Conservation (phyloP, 2,329 filamentous ascomycete genomes). For the Aspergillus sp. region DNA sequence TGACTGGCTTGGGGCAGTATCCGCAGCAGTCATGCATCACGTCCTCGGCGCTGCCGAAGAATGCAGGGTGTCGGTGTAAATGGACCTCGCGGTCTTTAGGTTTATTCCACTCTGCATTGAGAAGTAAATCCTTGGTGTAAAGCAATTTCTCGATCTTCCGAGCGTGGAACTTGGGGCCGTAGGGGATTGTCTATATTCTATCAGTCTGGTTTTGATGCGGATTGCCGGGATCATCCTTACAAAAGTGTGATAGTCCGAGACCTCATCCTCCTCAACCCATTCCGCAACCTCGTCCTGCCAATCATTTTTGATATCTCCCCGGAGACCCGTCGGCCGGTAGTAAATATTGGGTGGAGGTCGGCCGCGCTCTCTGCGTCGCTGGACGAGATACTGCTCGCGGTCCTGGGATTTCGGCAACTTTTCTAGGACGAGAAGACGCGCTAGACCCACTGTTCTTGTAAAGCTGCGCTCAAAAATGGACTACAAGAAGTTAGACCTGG, state of each 20-base stretch:
- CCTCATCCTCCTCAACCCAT: slow-evolving; percentile 74
- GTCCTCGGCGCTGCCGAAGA: slow-evolving; percentile 74
- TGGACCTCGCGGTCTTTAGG: slow-evolving; percentile 71
- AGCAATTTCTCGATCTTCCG: slow-evolving; percentile 73
- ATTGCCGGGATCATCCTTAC: slow-evolving; percentile 50
- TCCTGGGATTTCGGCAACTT: slow-evolving; percentile 68
- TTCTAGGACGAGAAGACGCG: slow-evolving; percentile 76
- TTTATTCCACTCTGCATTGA: slow-evolving; percentile 87
- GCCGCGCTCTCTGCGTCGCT: slow-evolving; percentile 70
- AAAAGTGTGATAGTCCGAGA: slow-evolving; percentile 78
- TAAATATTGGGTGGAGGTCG: slow-evolving; percentile 55
- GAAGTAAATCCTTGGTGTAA: slow-evolving; percentile 75
- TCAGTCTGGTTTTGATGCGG: background rate
- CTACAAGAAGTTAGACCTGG: slow-evolving; percentile 7
- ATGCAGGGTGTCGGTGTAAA: slow-evolving; percentile 80
- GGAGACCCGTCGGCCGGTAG: slow-evolving; percentile 41
- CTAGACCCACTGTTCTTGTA: slow-evolving; percentile 70
- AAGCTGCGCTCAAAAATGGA: slow-evolving; percentile 86
- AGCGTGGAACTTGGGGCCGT: slow-evolving; percentile 39
- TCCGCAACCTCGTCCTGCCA: slow-evolving; percentile 81
- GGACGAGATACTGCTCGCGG: slow-evolving; percentile 68
- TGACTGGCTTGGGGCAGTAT: slow-evolving; percentile 68
- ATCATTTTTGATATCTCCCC: slow-evolving; percentile 73
- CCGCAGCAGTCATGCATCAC: slow-evolving; percentile 81
- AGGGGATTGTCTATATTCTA: slow-evolving; percentile 34